Conservation (phyloP, 768 basidiomycete species). For the Hortiboletus campestris region DNA sequence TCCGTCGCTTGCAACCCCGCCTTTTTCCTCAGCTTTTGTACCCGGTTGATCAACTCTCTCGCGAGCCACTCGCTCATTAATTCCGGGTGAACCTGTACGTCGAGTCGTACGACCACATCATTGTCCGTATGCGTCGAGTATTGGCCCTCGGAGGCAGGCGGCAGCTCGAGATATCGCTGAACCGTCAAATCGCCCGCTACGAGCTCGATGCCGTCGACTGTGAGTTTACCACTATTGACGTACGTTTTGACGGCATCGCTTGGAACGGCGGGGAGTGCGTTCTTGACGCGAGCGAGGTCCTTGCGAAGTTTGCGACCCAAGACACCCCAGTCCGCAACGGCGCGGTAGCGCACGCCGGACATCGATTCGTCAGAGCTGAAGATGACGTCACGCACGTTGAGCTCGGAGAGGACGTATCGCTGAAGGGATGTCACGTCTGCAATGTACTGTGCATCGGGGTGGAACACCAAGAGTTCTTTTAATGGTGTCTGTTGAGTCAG, state of each 20-base stretch:
- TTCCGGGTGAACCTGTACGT: slow-evolving; percentile 84
- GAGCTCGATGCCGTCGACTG: slow-evolving; percentile 87
- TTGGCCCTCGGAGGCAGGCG: slow-evolving; percentile 54
- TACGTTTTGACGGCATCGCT: slow-evolving; percentile 84
- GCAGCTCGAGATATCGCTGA: slow-evolving; percentile 86
- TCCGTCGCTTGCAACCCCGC: slow-evolving; percentile 94
- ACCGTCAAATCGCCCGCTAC: slow-evolving; percentile 89
- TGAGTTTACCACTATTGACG: slow-evolving; percentile 68
- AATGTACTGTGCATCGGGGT: slow-evolving; percentile 79
- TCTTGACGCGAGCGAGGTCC: slow-evolving; percentile 86
- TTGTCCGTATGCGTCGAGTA: slow-evolving; percentile 87
- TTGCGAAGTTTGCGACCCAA: slow-evolving; percentile 93
- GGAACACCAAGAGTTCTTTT: slow-evolving; percentile 92
- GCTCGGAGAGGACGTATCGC: slow-evolving; percentile 88
- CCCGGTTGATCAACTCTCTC: slow-evolving; percentile 86
- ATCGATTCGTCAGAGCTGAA: slow-evolving; percentile 86
- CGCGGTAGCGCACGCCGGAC: slow-evolving; percentile 88
- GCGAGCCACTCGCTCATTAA: slow-evolving; percentile 86
- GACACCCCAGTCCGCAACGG: slow-evolving; percentile 92
- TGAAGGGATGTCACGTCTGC: slow-evolving; percentile 82
- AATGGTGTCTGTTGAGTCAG: slow-evolving; percentile 68
- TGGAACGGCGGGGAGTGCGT: slow-evolving; percentile 73
- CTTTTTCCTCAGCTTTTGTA: slow-evolving; percentile 94
- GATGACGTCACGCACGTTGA: slow-evolving; percentile 88
- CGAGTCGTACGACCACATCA: slow-evolving; percentile 92